phyloP scores from a whole-genome alignment of 1,139 yeast species.

The Saccharomyces hybrid region DNA sequence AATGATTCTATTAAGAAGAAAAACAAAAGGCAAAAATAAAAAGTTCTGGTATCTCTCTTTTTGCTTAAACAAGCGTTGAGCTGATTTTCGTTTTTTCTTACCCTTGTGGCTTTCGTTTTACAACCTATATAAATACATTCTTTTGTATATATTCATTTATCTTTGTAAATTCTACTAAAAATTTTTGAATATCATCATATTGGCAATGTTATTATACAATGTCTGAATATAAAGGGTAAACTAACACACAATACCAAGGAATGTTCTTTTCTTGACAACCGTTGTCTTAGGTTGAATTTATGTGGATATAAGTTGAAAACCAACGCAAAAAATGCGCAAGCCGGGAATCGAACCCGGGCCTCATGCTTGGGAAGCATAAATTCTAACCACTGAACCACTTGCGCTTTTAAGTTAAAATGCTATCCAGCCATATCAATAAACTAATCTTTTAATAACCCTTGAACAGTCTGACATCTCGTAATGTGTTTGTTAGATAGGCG shows the following conservation, averaged over 20 bases:
- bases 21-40: neutral
- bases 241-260: no score
- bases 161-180: neutral
- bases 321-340: slow-evolving; percentile 4
- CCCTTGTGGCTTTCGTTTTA: neutral
- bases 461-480: no score
- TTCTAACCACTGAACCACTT: slow-evolving; percentile 10
- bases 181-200: neutral
- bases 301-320: no score
- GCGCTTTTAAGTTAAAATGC: neutral
- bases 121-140: neutral
- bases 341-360: slow-evolving; percentile 13
- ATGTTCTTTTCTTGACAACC: no score
- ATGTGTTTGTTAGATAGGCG: no score
- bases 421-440: neutral
- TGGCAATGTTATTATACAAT: neutral
- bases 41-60: neutral
- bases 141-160: neutral
- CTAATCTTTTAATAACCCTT: no score
- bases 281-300: no score
- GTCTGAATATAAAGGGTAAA: neutral
- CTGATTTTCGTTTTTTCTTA: neutral
- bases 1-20: neutral
- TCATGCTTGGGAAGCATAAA: slow-evolving; percentile 8
- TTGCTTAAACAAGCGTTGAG: neutral